Conservation (phyloP, 495 filamentous ascomycete species). For the Talaromyces nanjingensis region DNA sequence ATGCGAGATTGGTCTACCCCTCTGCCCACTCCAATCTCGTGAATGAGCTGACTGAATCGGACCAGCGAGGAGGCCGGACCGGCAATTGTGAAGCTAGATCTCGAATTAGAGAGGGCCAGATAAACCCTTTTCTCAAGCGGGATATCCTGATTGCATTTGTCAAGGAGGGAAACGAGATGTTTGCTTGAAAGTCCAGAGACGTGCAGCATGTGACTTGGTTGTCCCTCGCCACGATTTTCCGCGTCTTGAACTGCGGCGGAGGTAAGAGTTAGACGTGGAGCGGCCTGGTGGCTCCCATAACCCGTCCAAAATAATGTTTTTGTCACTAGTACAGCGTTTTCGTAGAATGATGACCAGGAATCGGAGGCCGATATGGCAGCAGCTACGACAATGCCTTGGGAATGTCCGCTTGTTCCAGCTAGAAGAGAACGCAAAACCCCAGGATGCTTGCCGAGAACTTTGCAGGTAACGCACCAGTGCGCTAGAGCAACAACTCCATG, state of each 20-base stretch:
- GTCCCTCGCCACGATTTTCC: slow-evolving; percentile 12
- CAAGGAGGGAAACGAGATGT: slow-evolving; percentile 28
- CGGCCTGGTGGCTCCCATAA: slow-evolving; percentile 8
- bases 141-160: slow-evolving; percentile 15
- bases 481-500: slow-evolving; percentile 23
- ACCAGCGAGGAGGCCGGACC: slow-evolving; percentile 21
- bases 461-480: slow-evolving; percentile 21
- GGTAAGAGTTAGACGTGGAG: slow-evolving; percentile 7
- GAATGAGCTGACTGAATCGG: slow-evolving; percentile 11
- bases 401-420: slow-evolving; percentile 18
- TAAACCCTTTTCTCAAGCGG: slow-evolving; percentile 11
- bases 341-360: slow-evolving; percentile 18
- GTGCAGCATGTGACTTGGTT: slow-evolving; percentile 9
- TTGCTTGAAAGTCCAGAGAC: slow-evolving; percentile 17
- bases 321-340: slow-evolving; percentile 7
- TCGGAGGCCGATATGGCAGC: slow-evolving; percentile 15
- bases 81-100: slow-evolving; percentile 22
- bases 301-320: slow-evolving; percentile 17
- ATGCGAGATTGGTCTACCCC: slow-evolving; percentile 16
- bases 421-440: slow-evolving; percentile 17
- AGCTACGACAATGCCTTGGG: slow-evolving; percentile 20
- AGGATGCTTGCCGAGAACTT: slow-evolving; percentile 17
- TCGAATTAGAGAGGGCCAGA: slow-evolving; percentile 23
- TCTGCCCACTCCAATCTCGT: slow-evolving; percentile 1
- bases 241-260: slow-evolving; percentile 6